phyloP scores from a whole-genome alignment of 1,284 basidiomycete genomes.

The Ustilago hordei region DNA sequence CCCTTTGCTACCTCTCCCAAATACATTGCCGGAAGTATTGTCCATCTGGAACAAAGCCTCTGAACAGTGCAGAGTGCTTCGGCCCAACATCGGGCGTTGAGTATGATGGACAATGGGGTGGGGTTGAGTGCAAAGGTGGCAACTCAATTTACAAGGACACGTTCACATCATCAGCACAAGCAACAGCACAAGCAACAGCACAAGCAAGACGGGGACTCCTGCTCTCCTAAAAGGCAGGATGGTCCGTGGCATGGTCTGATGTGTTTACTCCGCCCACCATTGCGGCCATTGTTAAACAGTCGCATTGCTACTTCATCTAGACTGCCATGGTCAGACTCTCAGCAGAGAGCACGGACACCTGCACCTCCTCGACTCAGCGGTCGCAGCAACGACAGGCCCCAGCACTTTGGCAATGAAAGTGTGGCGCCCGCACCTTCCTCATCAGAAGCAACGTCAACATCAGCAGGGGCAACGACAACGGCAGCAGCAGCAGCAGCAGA shows the following conservation, averaged over 20 bases:
- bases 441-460: conserved; percentile 13
- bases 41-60: conserved; percentile 2
- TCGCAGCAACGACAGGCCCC: conserved; percentile 12
- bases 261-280: conserved; percentile 28
- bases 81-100: neutral
- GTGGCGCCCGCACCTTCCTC: conserved; percentile 26
- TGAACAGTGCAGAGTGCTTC: neutral
- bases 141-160: neutral
- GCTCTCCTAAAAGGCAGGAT: conserved; percentile 2
- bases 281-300: conserved; percentile 8
- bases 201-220: neutral
- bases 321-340: neutral
- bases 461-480: conserved; percentile 2
- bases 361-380: neutral
- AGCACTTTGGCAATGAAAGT: neutral
- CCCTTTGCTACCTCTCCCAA: neutral
- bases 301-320: neutral
- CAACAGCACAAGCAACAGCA: neutral
- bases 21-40: neutral
- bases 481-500: conserved; percentile 11
- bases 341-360: neutral
- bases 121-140: conserved; percentile 1
- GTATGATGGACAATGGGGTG: conserved; percentile 20
- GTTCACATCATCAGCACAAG: conserved; percentile 1
- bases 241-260: conserved; percentile 11